A percentile compares a stretch with the other conserved stretches of the same genome.
phyloP scores from a whole-genome alignment of 345 rosid species.

The Citrus reticulata region DNA sequence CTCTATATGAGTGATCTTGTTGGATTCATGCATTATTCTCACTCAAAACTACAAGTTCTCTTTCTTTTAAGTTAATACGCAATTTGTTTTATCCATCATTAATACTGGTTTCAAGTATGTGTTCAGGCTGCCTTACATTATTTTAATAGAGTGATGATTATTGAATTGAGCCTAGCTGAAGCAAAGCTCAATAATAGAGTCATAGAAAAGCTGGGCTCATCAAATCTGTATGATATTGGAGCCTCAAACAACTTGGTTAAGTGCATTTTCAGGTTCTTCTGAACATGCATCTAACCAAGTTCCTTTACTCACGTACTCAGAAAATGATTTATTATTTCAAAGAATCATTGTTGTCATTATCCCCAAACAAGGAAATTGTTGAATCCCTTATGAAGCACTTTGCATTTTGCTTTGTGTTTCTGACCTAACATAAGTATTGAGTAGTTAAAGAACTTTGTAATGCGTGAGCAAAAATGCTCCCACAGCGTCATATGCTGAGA shows the following conservation, averaged over 20 bases:
- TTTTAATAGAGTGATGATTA: background rate
- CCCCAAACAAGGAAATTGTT: background rate
- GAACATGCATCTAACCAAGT: background rate
- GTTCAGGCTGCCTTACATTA: background rate
- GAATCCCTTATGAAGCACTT: background rate
- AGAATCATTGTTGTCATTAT: no score
- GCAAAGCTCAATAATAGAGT: background rate
- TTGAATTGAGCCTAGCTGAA: background rate
- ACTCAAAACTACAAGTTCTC: background rate
- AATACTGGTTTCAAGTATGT: background rate
- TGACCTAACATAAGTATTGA: background rate
- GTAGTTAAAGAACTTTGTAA: no score
- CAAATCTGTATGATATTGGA: background rate
- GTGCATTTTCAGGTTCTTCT: background rate
- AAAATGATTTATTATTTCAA: background rate
- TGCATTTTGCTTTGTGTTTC: background rate
- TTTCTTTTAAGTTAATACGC: background rate
- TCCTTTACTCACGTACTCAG: background rate
- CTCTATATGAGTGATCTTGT: background rate
- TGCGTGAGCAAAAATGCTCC: conserved; percentile 8
- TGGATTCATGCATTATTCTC: background rate
- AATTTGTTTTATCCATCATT: background rate
- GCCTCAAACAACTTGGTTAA: background rate
- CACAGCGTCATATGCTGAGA: conserved; percentile 9
- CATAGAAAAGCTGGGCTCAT: background rate